Conservation (phyloP, 768 basidiomycete genomes). For the Tephrocybe sp. region DNA sequence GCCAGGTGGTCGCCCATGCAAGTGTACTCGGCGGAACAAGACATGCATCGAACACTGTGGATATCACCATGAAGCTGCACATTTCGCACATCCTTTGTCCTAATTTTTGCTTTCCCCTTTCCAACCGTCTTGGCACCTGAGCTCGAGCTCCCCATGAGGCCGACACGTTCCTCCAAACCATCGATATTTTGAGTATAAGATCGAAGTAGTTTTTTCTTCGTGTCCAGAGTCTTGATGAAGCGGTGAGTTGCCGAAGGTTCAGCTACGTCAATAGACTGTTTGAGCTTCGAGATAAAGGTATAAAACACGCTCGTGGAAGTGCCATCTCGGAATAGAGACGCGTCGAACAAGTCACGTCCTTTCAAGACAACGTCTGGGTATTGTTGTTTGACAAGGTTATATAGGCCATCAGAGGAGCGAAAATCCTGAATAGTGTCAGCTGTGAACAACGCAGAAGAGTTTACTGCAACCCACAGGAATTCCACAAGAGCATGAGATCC, state of each 20-base stretch:
- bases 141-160: slow-evolving; percentile 68
- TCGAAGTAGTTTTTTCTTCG: slow-evolving; percentile 81
- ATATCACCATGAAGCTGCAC: slow-evolving; percentile 96
- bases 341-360: slow-evolving; percentile 94
- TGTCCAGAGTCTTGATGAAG: slow-evolving; percentile 83
- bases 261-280: slow-evolving; percentile 77
- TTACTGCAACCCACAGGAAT: slow-evolving; percentile 72
- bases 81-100: slow-evolving; percentile 74
- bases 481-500: slow-evolving; percentile 94
- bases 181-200: slow-evolving; percentile 99
- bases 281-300: slow-evolving; percentile 91
- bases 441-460: slow-evolving; percentile 1
- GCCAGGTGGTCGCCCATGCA: slow-evolving; percentile 63
- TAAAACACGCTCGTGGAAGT: slow-evolving; percentile 89
- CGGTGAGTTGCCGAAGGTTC: slow-evolving; percentile 83
- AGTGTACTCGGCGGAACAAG: slow-evolving; percentile 79
- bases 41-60: slow-evolving; percentile 83
- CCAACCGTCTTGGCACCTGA: slow-evolving; percentile 46
- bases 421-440: slow-evolving; percentile 69
- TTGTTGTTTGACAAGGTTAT: slow-evolving; percentile 84
- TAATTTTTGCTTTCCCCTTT: slow-evolving; percentile 73
- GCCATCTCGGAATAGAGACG: slow-evolving; percentile 84
- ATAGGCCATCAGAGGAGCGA: slow-evolving; percentile 90
- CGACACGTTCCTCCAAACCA: slow-evolving; percentile 82
- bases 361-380: slow-evolving; percentile 83